Base-by-base conservation (phyloP, 495 filamentous ascomycete species). In the Penicillium nucicola region DNA sequence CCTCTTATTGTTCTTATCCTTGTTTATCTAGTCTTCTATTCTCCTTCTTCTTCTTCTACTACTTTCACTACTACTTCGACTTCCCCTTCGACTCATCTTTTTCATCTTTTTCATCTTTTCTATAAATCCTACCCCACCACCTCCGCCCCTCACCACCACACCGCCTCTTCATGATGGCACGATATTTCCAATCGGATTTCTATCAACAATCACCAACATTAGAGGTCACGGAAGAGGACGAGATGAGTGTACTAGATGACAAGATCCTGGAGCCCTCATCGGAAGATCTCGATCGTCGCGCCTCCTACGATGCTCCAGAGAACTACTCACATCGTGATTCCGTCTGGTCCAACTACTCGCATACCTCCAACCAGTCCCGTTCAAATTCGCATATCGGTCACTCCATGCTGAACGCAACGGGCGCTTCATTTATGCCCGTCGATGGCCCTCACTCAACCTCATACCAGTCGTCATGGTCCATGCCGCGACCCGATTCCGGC, bases 231-330 rank as follows among this genome's bases (percentile, higher is more conserved):
- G 87, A 91, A 54, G 88, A 92, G 51, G 88, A 92, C 70, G 87
- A 90, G 62, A 80, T 82, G 68, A 86, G 81, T 65, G 86, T 91
- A 67, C 74, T 95, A 55, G 89, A 95, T 71, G 87, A 92, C 37
- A 85, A 87, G 73, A 92, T 92, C 64, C 80, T 92, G 53, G 89
- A 91, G 66, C 56, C 80, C 77, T 62, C 81, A 13, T 81, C 84
- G 30, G 73, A 89, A 57, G 84, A 88, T 56, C 81, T 89, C 62
- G 70, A 77, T 72, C 80, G 86, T 63, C 79, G 84, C 64, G 78
- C 86, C 51, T 87, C 87, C 43, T 89, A 90, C 69, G 84, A 84
- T 53, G 67, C 75, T 31, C 73, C 84, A 41, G 75, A 84, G 45
- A 76, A 87, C 64, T 88, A 87, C 68, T 85, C 87, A 45, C 84